Percentiles rank a stretch among this genome's conserved stretches.
Conservation (phyloP, 257 asterid genomes). For the Plantago major region DNA sequence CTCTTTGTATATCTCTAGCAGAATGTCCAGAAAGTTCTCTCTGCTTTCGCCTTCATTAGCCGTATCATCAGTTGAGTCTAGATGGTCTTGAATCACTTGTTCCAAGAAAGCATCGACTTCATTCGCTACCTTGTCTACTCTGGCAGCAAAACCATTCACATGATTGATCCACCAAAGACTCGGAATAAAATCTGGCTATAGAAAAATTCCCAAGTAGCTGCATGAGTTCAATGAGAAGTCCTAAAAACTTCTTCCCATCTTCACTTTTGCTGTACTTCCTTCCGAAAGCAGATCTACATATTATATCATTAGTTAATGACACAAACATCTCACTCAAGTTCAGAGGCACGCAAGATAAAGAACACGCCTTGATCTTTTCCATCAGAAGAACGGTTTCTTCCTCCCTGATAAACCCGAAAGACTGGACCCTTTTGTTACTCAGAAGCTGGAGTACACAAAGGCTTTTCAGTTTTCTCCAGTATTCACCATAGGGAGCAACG, state of each 20-base stretch:
- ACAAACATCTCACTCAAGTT: conserved; percentile 25
- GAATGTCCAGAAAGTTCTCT: background rate
- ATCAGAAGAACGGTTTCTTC: conserved; percentile 14
- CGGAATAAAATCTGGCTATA: background rate
- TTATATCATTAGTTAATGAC: conserved; percentile 14
- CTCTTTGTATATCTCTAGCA: background rate
- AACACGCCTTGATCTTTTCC: background rate
- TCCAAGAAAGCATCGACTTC: conserved; percentile 1
- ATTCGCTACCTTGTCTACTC: background rate
- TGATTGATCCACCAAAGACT: background rate
- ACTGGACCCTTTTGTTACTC: background rate
- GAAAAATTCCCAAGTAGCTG: conserved; percentile 5
- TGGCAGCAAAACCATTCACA: background rate
- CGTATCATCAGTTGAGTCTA: background rate
- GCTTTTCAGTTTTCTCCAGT: conserved; percentile 22
- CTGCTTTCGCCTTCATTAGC: background rate
- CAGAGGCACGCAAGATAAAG: background rate
- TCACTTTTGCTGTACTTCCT: conserved; percentile 16
- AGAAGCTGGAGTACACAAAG: conserved; percentile 21
- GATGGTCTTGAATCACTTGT: background rate
- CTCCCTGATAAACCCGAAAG: conserved; percentile 8
- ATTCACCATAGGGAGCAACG: conserved; percentile 17
- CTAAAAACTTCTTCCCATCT: conserved; percentile 13
- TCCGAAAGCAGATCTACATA: conserved; percentile 25
- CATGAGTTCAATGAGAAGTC: conserved; percentile 8